phyloP scores from a whole-genome alignment of 2,329 filamentous ascomycete species.

The Aurifilum marmelostoma region DNA sequence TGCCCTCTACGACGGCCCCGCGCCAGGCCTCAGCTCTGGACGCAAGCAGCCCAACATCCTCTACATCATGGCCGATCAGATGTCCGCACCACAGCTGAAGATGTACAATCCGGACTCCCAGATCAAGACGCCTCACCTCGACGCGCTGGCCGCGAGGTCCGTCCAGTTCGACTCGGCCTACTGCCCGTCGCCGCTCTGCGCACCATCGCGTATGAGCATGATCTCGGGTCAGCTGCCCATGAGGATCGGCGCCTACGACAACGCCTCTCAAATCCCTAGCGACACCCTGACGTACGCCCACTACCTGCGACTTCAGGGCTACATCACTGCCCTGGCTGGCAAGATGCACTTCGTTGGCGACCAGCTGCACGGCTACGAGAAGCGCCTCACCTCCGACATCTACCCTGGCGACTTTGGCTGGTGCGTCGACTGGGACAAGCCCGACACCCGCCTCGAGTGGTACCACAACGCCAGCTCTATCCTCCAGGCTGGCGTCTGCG shows the following conservation, averaged over 20 bases:
- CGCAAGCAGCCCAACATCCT: constrained; percentile 68
- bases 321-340: constrained; percentile 87
- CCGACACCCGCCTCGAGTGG: constrained; percentile 85
- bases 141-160: constrained; percentile 76
- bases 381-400: constrained; percentile 90
- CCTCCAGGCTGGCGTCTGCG: constrained; percentile 83
- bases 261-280: constrained; percentile 80
- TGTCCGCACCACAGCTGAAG: constrained; percentile 86
- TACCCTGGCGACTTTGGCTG: constrained; percentile 94
- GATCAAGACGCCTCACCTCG: constrained; percentile 90
- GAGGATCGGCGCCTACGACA: constrained; percentile 91
- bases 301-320: constrained; percentile 81
- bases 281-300: constrained; percentile 92
- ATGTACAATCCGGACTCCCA: constrained; percentile 88
- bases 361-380: constrained; percentile 92
- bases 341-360: constrained; percentile 99
- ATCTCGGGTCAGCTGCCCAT: constrained; percentile 90
- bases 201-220: constrained; percentile 91
- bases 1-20: constrained; percentile 20
- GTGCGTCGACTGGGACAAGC: constrained; percentile 95
- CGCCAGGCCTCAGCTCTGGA: constrained; percentile 22
- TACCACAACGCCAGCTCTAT: constrained; percentile 97
- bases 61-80: constrained; percentile 97
- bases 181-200: constrained; percentile 90
- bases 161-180: constrained; percentile 94